These are phyloP conservation scores for Magnaporthales sp. DNA, from an alignment of 2,329 filamentous ascomycete species.

Conservation along the genomic window DNA sequence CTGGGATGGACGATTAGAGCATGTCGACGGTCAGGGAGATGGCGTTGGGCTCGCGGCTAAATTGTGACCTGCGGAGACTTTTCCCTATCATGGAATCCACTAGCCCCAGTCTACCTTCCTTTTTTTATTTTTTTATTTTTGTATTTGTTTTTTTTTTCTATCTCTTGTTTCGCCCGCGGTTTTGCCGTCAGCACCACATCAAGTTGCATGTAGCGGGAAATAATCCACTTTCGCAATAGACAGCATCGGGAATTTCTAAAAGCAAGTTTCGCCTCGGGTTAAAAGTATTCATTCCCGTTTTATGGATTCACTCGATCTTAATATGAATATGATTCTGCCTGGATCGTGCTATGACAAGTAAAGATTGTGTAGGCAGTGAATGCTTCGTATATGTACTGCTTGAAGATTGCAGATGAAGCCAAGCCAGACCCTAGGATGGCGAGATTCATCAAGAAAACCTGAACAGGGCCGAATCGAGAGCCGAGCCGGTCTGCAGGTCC, in stretches of 20 bases:
- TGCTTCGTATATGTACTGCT: not conserved
- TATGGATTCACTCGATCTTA: not conserved
- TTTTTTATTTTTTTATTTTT: not conserved
- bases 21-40: too few relatives aligned
- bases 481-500: not conserved
- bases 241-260: not conserved
- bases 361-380: not conserved
- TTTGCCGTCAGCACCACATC: too few relatives aligned
- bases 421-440: not conserved
- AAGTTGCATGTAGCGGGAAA: not conserved
- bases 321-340: not conserved
- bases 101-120: not conserved
- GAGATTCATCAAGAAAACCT: not conserved
- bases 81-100: conserved; percentile 2
- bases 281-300: not conserved
- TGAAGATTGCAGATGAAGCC: not conserved
- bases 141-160: not conserved
- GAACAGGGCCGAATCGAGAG: conserved; percentile 9
- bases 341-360: not conserved
- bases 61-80: conserved; percentile 18
- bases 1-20: not conserved
- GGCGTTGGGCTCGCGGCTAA: conserved; percentile 17
- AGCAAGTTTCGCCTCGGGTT: not conserved
- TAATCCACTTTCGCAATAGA: not conserved
- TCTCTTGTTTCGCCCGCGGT: not conserved